Evolutionary conservation across 352 stramenopile genomes (phyloP), one percentile per base, ranked within the genome.

Genomic region (Globisporangium camurandrum): DNA sequence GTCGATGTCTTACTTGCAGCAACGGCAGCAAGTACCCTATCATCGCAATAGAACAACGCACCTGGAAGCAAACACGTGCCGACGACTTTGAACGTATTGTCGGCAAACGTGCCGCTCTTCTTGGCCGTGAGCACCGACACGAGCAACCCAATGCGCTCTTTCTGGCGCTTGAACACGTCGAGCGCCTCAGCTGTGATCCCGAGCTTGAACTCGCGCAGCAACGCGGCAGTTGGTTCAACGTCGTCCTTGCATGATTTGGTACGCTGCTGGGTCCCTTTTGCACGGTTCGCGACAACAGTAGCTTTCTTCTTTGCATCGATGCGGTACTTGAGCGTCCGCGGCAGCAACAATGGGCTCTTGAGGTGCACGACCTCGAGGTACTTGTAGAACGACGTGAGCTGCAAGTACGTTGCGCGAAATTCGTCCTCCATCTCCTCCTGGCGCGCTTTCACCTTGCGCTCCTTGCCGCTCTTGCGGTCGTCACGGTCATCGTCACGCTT

Each of bases 311-410:
- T 51, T 11, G 51, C 31, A 38, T 75, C 62, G 31, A 81, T 48
- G 14, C 82, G 82, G 66, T 91, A 93, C 51, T 73, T 84, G 27
- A 93, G 69, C 55, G 82, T 78, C 36, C 82, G 74, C 44, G 82
- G 74, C 46, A 93, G 62, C 66, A 93, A 79, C 23, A 91, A 64
- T 36, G 82, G 82, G 22, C 66, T 76, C 49, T 75, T 57, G 36
- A 89, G 57, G 47, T 93, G 80, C 57, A 81, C 51, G 20, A 88
- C 54, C 54, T 93, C 82, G 30, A 93, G 62, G 53, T 83, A 61
- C 62, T 93, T 93, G 63, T 93, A 93, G 27, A 93, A 67, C 44
- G 77, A 64, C 50, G 80, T 93, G 50, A 86, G 62, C 2, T 61
- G 71, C 46, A 86, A 72, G 61, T 88, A 93, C 51, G 76, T 78